phyloP scores from a whole-genome alignment of 1,284 basidiomycete species.

The Entoloma clypeatum region DNA sequence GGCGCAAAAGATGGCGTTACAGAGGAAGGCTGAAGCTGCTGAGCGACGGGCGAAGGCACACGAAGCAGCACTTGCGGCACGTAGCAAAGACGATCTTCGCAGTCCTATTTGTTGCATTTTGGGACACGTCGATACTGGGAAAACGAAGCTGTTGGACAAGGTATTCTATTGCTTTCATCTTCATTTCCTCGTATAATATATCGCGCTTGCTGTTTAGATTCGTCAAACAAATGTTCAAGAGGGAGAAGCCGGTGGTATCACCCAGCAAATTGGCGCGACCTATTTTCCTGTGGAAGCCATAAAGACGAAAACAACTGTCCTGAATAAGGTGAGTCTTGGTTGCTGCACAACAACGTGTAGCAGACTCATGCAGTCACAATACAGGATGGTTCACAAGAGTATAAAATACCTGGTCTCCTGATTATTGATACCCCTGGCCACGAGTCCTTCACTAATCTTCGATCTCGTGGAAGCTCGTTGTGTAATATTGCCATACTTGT shows the following conservation, averaged over 20 bases:
- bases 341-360: conserved; percentile 7
- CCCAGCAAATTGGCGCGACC: conserved; percentile 99
- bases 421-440: conserved; percentile 99
- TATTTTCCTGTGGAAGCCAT: conserved; percentile 99
- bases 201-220: conserved; percentile 53
- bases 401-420: conserved; percentile 95
- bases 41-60: conserved; percentile 79
- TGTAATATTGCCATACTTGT: conserved; percentile 99
- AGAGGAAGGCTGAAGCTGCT: conserved; percentile 82
- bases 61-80: conserved; percentile 83
- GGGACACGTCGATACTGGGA: conserved; percentile 99
- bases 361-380: conserved; percentile 1
- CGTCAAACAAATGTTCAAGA: conserved; percentile 99
- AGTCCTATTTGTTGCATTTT: conserved; percentile 99
- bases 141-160: conserved; percentile 98
- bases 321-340: conserved; percentile 68
- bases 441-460: conserved; percentile 98
- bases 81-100: conserved; percentile 88
- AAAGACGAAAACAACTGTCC: conserved; percentile 85
- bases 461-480: conserved; percentile 92
- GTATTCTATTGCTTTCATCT: conserved; percentile 33
- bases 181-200: background rate
- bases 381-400: conserved; percentile 81
- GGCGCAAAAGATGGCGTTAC: conserved; percentile 65
- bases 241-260: conserved; percentile 99